phyloP scores from a whole-genome alignment of 2,329 filamentous ascomycete species.

The Monosporascus sp. region DNA sequence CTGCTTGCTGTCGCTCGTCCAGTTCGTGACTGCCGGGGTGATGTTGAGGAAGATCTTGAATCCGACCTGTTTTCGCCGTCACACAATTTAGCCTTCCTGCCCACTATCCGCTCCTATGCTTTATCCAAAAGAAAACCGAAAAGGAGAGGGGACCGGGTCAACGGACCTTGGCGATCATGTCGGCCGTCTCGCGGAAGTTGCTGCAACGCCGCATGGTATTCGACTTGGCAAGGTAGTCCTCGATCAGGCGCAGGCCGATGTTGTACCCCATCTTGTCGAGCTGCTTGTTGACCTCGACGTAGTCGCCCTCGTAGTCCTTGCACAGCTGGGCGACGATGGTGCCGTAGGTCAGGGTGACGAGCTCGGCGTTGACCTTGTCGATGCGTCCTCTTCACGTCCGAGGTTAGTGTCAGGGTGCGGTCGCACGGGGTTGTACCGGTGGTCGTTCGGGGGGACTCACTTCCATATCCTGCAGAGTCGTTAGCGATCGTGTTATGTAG shows the following conservation, averaged over 20 bases:
- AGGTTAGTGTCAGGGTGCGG: too few species aligned
- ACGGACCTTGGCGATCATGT: constrained; percentile 84
- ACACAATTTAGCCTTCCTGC: too few species aligned
- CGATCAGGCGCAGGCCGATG: constrained; percentile 90
- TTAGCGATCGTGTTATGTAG: constrained; percentile 9
- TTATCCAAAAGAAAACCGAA: not conserved
- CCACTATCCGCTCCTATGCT: too few species aligned
- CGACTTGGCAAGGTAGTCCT: constrained; percentile 95
- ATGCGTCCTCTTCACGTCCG: constrained; percentile 66
- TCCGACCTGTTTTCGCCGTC: constrained; percentile 59
- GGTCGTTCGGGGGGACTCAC: constrained; percentile 47
- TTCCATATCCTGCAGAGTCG: constrained; percentile 71
- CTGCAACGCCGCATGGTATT: constrained; percentile 81
- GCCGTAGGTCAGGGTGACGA: constrained; percentile 95
- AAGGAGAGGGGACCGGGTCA: not conserved
- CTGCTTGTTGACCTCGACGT: constrained; percentile 93
- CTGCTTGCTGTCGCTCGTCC: constrained; percentile 92
- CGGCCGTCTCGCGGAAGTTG: constrained; percentile 93
- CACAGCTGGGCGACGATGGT: constrained; percentile 95
- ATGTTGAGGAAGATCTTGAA: constrained; percentile 99
- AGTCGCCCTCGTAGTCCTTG: constrained; percentile 93
- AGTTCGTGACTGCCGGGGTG: constrained; percentile 87
- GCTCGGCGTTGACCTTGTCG: constrained; percentile 96
- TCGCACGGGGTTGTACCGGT: too few species aligned
- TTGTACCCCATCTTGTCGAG: constrained; percentile 99